A percentile compares a stretch with the other conserved stretches of the same genome.
These are phyloP conservation scores for Aspergillus caelatus DNA, from an alignment of 2,329 filamentous ascomycete genomes.

Conservation along the genomic window DNA sequence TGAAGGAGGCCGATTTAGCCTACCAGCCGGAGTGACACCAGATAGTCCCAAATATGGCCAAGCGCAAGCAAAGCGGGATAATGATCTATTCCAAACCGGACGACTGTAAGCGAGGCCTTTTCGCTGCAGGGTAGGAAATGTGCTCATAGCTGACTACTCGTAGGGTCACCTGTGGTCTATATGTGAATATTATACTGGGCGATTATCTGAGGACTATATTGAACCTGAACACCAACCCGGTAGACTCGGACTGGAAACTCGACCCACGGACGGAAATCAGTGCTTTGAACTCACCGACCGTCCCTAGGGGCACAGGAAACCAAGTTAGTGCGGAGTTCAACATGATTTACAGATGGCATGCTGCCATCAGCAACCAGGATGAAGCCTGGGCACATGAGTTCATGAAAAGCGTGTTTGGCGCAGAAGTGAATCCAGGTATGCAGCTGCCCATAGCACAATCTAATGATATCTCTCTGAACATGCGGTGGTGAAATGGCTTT, in stretches of 20 bases:
- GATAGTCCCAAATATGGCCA: constrained; percentile 31
- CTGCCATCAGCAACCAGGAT: constrained; percentile 47
- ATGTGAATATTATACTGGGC: constrained; percentile 38
- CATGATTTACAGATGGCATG: constrained; percentile 56
- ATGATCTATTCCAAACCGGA: constrained; percentile 40
- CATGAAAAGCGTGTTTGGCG: constrained; percentile 12
- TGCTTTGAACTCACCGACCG: constrained; percentile 23
- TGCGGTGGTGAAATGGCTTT: neutral
- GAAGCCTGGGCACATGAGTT: constrained; percentile 47
- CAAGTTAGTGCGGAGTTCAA: constrained; percentile 58
- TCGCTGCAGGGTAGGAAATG: neutral
- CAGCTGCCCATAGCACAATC: neutral
- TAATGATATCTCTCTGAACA: neutral
- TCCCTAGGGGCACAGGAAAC: constrained; percentile 51
- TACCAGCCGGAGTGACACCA: constrained; percentile 19
- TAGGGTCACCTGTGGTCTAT: constrained; percentile 33
- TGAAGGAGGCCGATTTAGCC: constrained; percentile 37
- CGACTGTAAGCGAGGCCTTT: constrained; percentile 19
- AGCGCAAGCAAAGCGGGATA: constrained; percentile 40
- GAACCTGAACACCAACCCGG: constrained; percentile 25
- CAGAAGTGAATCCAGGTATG: constrained; percentile 4
- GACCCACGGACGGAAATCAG: constrained; percentile 2
- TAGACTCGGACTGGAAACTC: constrained; percentile 10
- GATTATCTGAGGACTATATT: constrained; percentile 37
- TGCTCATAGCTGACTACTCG: neutral